These are phyloP conservation scores for Groenewaldozyma auringiensis DNA, from an alignment of 1,139 yeast species.

Conservation along the genomic window DNA sequence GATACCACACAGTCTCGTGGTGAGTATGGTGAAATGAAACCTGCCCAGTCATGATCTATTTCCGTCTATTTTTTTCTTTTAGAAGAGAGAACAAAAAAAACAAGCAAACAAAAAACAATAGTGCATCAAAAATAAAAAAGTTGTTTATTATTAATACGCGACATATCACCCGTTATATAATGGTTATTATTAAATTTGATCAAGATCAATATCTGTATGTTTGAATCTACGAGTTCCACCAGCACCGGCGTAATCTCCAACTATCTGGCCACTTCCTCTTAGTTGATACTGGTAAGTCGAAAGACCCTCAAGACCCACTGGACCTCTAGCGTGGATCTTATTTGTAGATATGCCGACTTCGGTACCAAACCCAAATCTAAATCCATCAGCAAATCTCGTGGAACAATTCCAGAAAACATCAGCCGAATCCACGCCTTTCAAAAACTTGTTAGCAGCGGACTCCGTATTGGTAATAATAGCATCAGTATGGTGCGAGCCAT, in stretches of 20 bases:
- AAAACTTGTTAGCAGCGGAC: slow-evolving; percentile 60
- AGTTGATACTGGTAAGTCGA: slow-evolving; percentile 93
- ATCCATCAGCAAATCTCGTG: slow-evolving; percentile 96
- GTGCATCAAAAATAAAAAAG: background rate
- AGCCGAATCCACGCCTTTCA: slow-evolving; percentile 85
- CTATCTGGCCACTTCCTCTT: slow-evolving; percentile 87
- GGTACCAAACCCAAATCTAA: slow-evolving; percentile 96
- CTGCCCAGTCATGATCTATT: slow-evolving; percentile 5
- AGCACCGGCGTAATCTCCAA: slow-evolving; percentile 84
- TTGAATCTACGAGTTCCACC: slow-evolving; percentile 80
- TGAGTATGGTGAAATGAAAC: slow-evolving; percentile 43
- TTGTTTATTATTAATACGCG: background rate
- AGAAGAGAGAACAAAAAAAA: background rate
- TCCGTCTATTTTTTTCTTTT: background rate
- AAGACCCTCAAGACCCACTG: slow-evolving; percentile 94
- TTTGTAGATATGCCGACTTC: slow-evolving; percentile 97
- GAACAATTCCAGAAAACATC: slow-evolving; percentile 99
- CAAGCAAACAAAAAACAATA: background rate
- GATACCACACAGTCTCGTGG: slow-evolving; percentile 73
- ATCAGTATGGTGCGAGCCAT: slow-evolving; percentile 96
- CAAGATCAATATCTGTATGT: slow-evolving; percentile 36
- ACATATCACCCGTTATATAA: too few species aligned
- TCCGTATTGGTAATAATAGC: slow-evolving; percentile 75
- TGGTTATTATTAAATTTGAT: too few species aligned
- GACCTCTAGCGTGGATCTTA: slow-evolving; percentile 96